A percentile compares a stretch with the other conserved stretches of the same genome.
These are phyloP conservation scores for Solanum lycopersicoides DNA, from an alignment of 257 asterid species.

Conservation along the genomic window DNA sequence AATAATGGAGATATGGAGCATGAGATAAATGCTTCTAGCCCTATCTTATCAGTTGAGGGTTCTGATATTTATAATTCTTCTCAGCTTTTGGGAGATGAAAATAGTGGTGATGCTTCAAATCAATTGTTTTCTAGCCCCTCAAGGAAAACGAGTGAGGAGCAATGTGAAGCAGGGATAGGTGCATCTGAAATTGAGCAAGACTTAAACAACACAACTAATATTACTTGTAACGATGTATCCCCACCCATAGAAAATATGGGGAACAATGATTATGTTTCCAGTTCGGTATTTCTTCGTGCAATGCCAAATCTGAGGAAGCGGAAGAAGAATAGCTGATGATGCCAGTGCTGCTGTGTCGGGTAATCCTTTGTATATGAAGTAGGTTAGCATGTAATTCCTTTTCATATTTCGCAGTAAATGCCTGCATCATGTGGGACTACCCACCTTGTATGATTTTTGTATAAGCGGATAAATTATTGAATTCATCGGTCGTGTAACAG, in stretches of 20 bases:
- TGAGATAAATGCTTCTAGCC: conserved; percentile 7
- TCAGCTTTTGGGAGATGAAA: conserved; percentile 8
- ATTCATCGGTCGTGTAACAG: neutral
- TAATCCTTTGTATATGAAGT: neutral
- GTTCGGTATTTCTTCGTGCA: conserved; percentile 41
- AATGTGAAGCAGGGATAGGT: neutral
- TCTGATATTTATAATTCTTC: conserved; percentile 1
- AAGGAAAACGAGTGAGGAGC: neutral
- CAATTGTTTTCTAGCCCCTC: neutral
- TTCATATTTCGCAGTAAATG: neutral
- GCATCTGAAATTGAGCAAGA: neutral
- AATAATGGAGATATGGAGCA: conserved; percentile 25
- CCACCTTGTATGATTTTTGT: neutral
- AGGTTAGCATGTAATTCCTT: neutral
- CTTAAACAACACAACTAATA: neutral
- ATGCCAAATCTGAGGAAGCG: conserved; percentile 76
- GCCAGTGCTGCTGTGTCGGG: neutral
- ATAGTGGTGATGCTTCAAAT: neutral
- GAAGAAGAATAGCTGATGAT: conserved; percentile 8
- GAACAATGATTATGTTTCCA: conserved; percentile 8
- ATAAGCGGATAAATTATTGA: neutral
- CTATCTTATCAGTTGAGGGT: neutral
- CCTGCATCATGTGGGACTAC: neutral
- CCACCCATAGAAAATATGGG: neutral
- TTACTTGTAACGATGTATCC: neutral